These are phyloP conservation scores for Eimeria necatrix DNA, from an alignment of 169 alveolate genomes.

Conservation along the genomic window DNA sequence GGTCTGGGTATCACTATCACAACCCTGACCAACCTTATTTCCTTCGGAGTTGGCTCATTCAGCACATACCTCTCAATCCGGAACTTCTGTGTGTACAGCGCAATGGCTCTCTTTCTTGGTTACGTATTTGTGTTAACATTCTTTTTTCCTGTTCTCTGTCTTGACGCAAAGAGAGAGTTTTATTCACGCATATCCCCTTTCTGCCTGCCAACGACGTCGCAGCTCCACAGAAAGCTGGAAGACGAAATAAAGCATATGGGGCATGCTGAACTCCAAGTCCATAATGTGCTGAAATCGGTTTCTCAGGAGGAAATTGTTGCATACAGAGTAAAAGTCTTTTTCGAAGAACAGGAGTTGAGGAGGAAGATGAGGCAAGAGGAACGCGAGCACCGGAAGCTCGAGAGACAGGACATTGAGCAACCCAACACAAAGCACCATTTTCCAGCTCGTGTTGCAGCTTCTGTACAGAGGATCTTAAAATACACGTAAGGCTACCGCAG, in stretches of 20 bases:
- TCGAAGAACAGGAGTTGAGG: constrained; percentile 64
- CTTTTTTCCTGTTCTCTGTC: constrained; percentile 81
- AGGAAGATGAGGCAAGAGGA: background rate
- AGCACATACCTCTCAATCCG: constrained; percentile 82
- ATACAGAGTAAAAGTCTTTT: constrained; percentile 68
- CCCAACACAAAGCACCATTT: background rate
- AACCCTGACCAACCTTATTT: constrained; percentile 78
- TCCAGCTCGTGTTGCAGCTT: background rate
- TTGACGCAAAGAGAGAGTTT: constrained; percentile 82
- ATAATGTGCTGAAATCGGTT: constrained; percentile 59
- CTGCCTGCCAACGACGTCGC: constrained; percentile 79
- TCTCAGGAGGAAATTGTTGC: constrained; percentile 77
- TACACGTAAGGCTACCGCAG: constrained; percentile 6
- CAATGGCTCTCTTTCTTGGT: constrained; percentile 79
- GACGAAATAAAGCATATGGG: constrained; percentile 58
- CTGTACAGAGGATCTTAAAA: background rate
- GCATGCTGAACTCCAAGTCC: constrained; percentile 53
- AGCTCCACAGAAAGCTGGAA: constrained; percentile 46
- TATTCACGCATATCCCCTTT: constrained; percentile 75
- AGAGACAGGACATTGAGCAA: background rate
- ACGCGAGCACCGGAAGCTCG: constrained; percentile 27
- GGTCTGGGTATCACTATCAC: constrained; percentile 84
- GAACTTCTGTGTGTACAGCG: constrained; percentile 81
- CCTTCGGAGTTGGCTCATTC: constrained; percentile 82
- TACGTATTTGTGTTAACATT: constrained; percentile 77